Evolutionary conservation across 495 filamentous ascomycete species (phyloP).

Genomic region (Daldinia bambusicola): DNA sequence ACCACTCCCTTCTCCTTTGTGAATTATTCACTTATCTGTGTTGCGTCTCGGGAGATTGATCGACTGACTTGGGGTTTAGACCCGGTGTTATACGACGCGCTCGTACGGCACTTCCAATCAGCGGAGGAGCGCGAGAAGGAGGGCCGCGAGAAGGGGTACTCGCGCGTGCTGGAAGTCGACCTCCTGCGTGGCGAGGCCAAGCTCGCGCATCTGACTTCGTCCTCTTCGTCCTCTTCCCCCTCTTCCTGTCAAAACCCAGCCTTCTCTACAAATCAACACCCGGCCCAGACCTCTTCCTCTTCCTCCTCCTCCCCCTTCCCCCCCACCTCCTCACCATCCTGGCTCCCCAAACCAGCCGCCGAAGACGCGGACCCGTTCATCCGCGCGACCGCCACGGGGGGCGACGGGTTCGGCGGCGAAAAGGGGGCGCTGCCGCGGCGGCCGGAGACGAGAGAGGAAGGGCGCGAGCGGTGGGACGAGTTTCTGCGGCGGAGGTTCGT

Average conservation of each 20-base stretch:
- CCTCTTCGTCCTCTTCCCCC: constrained; percentile 7
- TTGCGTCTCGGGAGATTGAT: too few relatives aligned
- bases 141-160: constrained; percentile 76
- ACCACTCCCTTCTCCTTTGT: background rate
- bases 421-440: constrained; percentile 30
- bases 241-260: too few relatives aligned
- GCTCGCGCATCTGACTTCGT: constrained; percentile 65
- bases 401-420: constrained; percentile 22
- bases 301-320: constrained; percentile 9
- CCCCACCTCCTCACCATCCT: background rate
- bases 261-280: too few relatives aligned
- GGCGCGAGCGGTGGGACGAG: constrained; percentile 69
- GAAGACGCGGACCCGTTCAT: constrained; percentile 35
- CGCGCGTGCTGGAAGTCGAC: constrained; percentile 76
- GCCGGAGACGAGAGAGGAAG: constrained; percentile 71
- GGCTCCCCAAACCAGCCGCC: constrained; percentile 31
- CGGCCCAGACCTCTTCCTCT: too few relatives aligned
- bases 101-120: constrained; percentile 81
- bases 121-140: constrained; percentile 77
- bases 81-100: constrained; percentile 80
- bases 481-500: constrained; percentile 78
- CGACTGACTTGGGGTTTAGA: constrained; percentile 63
- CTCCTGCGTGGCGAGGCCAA: constrained; percentile 77
- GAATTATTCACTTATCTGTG: background rate
- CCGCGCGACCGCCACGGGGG: constrained; percentile 36